These are phyloP conservation scores for Globisporangium lucens DNA, from an alignment of 352 stramenopile species.

Conservation along the genomic window DNA sequence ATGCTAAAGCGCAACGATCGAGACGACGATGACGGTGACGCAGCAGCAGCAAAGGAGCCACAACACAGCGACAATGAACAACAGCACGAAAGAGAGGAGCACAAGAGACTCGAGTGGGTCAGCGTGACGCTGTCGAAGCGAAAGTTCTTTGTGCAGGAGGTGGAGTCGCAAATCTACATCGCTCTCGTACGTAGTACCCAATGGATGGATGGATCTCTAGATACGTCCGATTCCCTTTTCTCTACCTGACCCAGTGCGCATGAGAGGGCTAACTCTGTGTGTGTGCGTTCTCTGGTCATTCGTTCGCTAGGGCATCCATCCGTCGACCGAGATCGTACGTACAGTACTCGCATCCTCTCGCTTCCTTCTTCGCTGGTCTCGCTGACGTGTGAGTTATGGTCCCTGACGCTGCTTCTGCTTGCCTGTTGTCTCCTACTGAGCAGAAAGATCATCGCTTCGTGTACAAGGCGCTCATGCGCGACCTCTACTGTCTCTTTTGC, in stretches of 20 bases:
- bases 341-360: neutral
- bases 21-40: neutral
- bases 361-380: neutral
- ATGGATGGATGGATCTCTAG: neutral
- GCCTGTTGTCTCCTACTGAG: neutral
- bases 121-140: slow-evolving; percentile 42
- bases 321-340: slow-evolving; percentile 33
- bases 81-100: neutral
- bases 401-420: neutral
- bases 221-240: neutral
- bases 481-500: slow-evolving; percentile 50
- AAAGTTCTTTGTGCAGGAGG: slow-evolving; percentile 43
- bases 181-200: slow-evolving; percentile 34
- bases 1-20: slow-evolving; percentile 22
- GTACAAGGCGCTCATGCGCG: slow-evolving; percentile 35
- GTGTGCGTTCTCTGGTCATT: neutral
- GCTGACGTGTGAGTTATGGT: neutral
- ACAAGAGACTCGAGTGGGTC: slow-evolving; percentile 29
- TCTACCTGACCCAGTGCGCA: neutral
- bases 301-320: slow-evolving; percentile 24
- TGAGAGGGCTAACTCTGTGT: neutral
- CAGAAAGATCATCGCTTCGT: slow-evolving; percentile 35
- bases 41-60: neutral
- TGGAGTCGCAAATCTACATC: slow-evolving; percentile 62
- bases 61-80: neutral